Evolutionary conservation across 352 stramenopile genomes (phyloP), one percentile per base, ranked within the genome.

Genomic region (Globisporangium polare): DNA sequence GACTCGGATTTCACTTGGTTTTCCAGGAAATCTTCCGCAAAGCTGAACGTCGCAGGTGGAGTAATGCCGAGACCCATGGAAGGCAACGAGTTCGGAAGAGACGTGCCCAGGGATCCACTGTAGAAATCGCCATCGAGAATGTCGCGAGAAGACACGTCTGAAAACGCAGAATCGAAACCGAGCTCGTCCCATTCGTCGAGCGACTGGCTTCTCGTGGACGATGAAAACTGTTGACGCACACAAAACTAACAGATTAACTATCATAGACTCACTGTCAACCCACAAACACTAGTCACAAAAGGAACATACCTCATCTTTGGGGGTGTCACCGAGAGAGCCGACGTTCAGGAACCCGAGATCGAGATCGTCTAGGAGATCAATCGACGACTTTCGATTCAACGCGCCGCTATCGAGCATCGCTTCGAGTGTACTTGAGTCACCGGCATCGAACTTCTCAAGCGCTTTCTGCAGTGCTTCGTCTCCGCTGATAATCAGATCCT

Each of bases 401-500:
- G 80, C 80, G 24, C 87, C 83, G 58, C 81, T 92, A 60, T 94
- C 83, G 45, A 95, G 69, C 75, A 94, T 83, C 33, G 85, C 85
- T 68, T 95, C 85, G 4, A 97, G 78, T 47, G 84, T 88, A 18
- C 85, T 90, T 6, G 89, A 72, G 56, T 97, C 88, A 12, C 89
- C 89, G 0, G 86, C 83, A 47, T 96, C 89, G 52, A 94, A 97
- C 26, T 92, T 93, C 69, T 97, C 89, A 9, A 97, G 68, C 17
- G 88, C 89, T 62, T 92, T 89, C 56, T 96, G 89, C 65, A 97
- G 65, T 51, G 90, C 83, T 66, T 94, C 83, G 53, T 97, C 89
- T 52, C 89, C 89, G 50, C 87, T 96, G 57, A 97, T 97, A 68
- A 97, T 97, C 37, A 97, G 64, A 63, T 97, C 89, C 80, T 91